A percentile compares a stretch with the other conserved stretches of the same genome.
Evolutionary conservation across 2,329 filamentous ascomycete species (phyloP).

Genomic region (Colletotrichum truncatum): DNA sequence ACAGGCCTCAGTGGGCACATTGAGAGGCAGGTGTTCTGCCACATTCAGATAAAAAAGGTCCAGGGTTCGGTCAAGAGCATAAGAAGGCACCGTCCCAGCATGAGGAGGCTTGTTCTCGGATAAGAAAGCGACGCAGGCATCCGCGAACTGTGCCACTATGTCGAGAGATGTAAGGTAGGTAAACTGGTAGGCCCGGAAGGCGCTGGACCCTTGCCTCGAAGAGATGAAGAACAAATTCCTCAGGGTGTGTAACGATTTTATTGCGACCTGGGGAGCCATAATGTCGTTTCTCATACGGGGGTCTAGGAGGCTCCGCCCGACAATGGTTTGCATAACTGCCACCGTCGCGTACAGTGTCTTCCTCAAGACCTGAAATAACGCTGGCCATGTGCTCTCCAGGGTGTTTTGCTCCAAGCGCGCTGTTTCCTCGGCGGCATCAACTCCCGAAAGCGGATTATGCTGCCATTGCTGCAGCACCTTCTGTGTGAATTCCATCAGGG

Average conservation of each 20-base stretch:
- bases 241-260: constrained; percentile 77
- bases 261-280: constrained; percentile 70
- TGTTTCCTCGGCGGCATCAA: constrained; percentile 75
- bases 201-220: constrained; percentile 74
- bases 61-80: constrained; percentile 74
- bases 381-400: constrained; percentile 71
- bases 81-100: constrained; percentile 64
- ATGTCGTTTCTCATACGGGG: constrained; percentile 52
- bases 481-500: constrained; percentile 72
- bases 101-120: constrained; percentile 62
- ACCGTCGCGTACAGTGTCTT: constrained; percentile 80
- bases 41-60: constrained; percentile 90
- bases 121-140: constrained; percentile 73
- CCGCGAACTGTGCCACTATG: constrained; percentile 76
- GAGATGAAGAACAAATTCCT: constrained; percentile 86
- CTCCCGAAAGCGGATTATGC: constrained; percentile 75
- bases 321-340: constrained; percentile 77
- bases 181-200: constrained; percentile 87
- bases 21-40: constrained; percentile 82
- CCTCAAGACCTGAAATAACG: constrained; percentile 79
- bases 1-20: constrained; percentile 71
- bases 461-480: constrained; percentile 78
- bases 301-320: constrained; percentile 70
- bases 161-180: constrained; percentile 86
- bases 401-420: constrained; percentile 72